Evolutionary conservation across 192 early-diverging fungal genomes (phyloP).

Genomic region (Podila verticillata): DNA sequence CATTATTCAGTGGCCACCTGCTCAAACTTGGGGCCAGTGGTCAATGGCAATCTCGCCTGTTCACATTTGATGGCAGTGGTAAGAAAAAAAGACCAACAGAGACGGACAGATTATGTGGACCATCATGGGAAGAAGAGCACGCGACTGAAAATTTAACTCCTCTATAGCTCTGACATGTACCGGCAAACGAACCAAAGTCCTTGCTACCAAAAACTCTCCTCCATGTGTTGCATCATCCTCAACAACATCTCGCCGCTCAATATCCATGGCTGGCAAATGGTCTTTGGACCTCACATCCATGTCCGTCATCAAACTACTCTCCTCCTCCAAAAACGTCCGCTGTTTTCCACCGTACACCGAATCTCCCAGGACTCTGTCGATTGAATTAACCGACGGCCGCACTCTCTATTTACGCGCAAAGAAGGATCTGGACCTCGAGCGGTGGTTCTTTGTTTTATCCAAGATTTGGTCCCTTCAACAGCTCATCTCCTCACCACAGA

Average conservation of each 20-base stretch:
- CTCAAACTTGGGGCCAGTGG: conserved; percentile 30
- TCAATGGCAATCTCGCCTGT: conserved; percentile 37
- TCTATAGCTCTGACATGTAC: not conserved
- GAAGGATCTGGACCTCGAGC: conserved; percentile 29
- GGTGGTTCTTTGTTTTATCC: conserved; percentile 33
- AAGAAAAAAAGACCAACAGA: not conserved
- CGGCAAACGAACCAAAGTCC: not conserved
- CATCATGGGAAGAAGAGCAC: no score
- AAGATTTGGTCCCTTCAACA: conserved; percentile 32
- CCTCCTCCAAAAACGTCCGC: conserved; percentile 4
- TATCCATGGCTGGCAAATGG: conserved; percentile 16
- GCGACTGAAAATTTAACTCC: not conserved
- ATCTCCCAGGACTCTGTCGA: conserved; percentile 4
- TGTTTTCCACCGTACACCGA: conserved; percentile 18
- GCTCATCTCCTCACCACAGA: not conserved
- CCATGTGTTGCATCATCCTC: not conserved
- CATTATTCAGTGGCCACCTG: conserved; percentile 30
- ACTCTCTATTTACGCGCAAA: conserved; percentile 15
- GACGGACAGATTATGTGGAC: no score
- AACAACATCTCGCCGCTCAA: not conserved
- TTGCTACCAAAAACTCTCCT: not conserved
- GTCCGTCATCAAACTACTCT: conserved; percentile 15
- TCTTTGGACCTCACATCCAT: conserved; percentile 18
- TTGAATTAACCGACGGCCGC: conserved; percentile 19
- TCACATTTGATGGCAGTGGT: conserved; percentile 41